phyloP scores from a whole-genome alignment of 768 basidiomycete genomes.

The Gymnopilus dilepis region DNA sequence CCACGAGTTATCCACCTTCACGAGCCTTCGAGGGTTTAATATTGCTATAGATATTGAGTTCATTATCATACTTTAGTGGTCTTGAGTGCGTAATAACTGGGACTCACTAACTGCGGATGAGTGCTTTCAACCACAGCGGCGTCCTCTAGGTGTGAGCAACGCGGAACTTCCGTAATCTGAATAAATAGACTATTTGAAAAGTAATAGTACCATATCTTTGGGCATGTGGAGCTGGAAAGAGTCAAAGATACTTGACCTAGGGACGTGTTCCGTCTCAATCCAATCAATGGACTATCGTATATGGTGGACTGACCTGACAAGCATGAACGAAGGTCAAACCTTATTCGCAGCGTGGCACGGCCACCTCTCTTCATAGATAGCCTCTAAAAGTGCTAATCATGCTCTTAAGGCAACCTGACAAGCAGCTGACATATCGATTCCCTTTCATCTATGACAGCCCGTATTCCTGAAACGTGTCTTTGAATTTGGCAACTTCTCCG shows the following conservation, averaged over 20 bases:
- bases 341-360: slow-evolving; percentile 14
- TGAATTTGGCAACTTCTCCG: neutral
- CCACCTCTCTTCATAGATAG: slow-evolving; percentile 10
- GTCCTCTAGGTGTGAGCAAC: slow-evolving; percentile 15
- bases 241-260: neutral
- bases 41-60: slow-evolving; percentile 1
- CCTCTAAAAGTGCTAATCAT: slow-evolving; percentile 8
- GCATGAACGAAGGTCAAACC: slow-evolving; percentile 4
- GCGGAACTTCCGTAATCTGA: slow-evolving; percentile 8
- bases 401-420: neutral
- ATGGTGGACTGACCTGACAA: neutral
- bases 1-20: neutral
- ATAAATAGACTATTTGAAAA: neutral
- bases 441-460: slow-evolving; percentile 5
- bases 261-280: neutral
- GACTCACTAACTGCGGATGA: slow-evolving; percentile 3
- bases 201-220: neutral
- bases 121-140: neutral
- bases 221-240: neutral
- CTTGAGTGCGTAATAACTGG: slow-evolving; percentile 13
- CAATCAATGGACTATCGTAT: neutral
- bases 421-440: neutral
- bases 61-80: neutral
- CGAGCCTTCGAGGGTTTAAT: slow-evolving; percentile 1
- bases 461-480: neutral